Base-by-base conservation (phyloP, 495 filamentous ascomycete species). In the Annulohypoxylon maeteangense region DNA sequence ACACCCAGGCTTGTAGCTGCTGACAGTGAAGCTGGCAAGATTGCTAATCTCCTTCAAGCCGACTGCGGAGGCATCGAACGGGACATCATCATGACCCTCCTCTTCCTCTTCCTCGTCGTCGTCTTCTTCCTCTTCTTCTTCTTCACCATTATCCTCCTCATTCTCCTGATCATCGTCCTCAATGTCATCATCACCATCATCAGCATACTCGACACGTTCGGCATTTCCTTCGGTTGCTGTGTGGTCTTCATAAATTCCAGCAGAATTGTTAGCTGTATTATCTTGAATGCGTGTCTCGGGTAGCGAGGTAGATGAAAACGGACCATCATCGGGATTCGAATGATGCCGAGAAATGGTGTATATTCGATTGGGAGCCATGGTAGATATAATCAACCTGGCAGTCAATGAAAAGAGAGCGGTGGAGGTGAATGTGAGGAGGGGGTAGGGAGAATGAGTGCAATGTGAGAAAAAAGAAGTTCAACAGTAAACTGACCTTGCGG, bases 21-120 rank as follows among this genome's bases (percentile, higher is more conserved):
- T 92, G 65, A 98, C 94, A 12, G 92, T 95, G 88, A 95, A 98
- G 55, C 91, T 93, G 22, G 95, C 95, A 38, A 99, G 89, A 62
- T 94, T 93, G 70, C 93, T 95, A 80, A 98, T 98, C 76, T 98
- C 95, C 76, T 93, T 94, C 54, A 96, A 85, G 29, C 87, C 87
- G 29, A 81, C 51, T n/a, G 81, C 75, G 0, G 73, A 55, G 0
- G 84, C 79, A 31, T 87, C 84, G 51, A 86, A 86, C 0, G 23
- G n/a, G 25, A 29, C 36, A 6, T 74, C 75, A 16, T 75, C 57
- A 2, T 64, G 45, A 4, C n/a, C 32, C 23, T 68, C 71, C 2
- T 63, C 70, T 0, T 70, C 70, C 10, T 68, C 74, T 11, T 75
- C 75, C n/a, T 67, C 71, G 0, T 62, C 70, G 1, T 70, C 70